Percentiles rank a stretch among this genome's conserved stretches.
These are phyloP conservation scores for Lichina pygmaea DNA, from an alignment of 495 filamentous ascomycete species.

Conservation along the genomic window DNA sequence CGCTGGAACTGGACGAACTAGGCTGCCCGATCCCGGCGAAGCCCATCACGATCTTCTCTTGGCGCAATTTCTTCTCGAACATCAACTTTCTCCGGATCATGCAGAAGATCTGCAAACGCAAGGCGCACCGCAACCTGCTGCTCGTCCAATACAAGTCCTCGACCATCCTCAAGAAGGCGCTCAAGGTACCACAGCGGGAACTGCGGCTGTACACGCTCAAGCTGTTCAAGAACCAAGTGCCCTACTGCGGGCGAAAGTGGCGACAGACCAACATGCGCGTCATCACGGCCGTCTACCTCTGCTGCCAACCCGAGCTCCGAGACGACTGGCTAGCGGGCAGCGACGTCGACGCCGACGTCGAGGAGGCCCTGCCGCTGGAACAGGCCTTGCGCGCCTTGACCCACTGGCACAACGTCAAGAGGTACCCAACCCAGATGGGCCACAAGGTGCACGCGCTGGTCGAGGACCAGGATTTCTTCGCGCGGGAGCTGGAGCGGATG, in stretches of 20 bases:
- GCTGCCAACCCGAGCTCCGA: slow-evolving; percentile 71
- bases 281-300: slow-evolving; percentile 85
- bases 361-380: slow-evolving; percentile 73
- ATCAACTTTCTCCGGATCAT: slow-evolving; percentile 88
- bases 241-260: slow-evolving; percentile 96
- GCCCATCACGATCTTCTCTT: slow-evolving; percentile 72
- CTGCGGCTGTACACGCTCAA: slow-evolving; percentile 88
- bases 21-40: slow-evolving; percentile 56
- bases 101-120: slow-evolving; percentile 88
- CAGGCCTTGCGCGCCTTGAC: slow-evolving; percentile 67
- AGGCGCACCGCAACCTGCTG: slow-evolving; percentile 77
- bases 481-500: slow-evolving; percentile 67
- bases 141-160: slow-evolving; percentile 87
- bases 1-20: slow-evolving; percentile 56
- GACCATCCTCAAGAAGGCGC: slow-evolving; percentile 61
- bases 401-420: slow-evolving; percentile 71
- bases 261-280: slow-evolving; percentile 94
- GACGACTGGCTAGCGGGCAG: slow-evolving; percentile 88
- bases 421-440: slow-evolving; percentile 62
- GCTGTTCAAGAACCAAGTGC: slow-evolving; percentile 92
- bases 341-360: slow-evolving; percentile 76
- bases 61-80: slow-evolving; percentile 75
- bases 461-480: slow-evolving; percentile 76
- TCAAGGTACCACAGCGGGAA: slow-evolving; percentile 71
- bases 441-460: slow-evolving; percentile 31